Evolutionary conservation across 2,329 filamentous ascomycete genomes (phyloP), one percentile per base, ranked within the genome.

Genomic region (Verticillium albo-atrum): DNA sequence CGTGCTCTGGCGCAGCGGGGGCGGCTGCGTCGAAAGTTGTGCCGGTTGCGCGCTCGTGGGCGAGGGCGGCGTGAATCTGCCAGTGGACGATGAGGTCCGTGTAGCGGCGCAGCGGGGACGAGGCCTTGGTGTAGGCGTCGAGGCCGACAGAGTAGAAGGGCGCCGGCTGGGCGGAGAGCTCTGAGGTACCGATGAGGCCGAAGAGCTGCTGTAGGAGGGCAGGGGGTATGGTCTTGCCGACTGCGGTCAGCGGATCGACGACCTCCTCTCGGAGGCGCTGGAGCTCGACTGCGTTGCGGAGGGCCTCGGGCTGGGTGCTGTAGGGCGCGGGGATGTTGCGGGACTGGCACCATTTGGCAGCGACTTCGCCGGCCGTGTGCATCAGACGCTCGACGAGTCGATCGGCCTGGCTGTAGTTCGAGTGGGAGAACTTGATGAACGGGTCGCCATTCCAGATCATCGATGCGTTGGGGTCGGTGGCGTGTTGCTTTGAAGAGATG

Each of bases 71-170:
- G 66, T 88, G 81, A 62, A 89, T 83, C 70, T 89, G 86, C 84
- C 85, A 89, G 72, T 89, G 86, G 2, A 83, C 79, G 32, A 89
- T 68, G 54, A 89, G 73, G 70, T 90, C 87, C 5, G 77, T 72
- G 71, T 82, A 89, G 51, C 87, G 82, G 34, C 87, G 84, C n/a
- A 90, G 77, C 20, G 87, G 87, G 55, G 83, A 87, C 7, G 87
- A 89, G 42, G 81, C 81, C 64, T 87, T 88, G 60, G 82, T 75
- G 70, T 89, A 88, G 73, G 83, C 82, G 58, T 84, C 78, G 2
- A 82, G 68, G 20, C 86, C 87, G 60, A 89, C 77, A 52, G 81
- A 75, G 61, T 83, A 79, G 70, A 88, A 82, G 5, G 81, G 81
- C 9, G 78, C 81, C 0, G 86, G 79, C 3, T 69, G 71, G n/a